A percentile compares a stretch with the other conserved stretches of the same genome.
These are phyloP conservation scores for Euphorbia peplus DNA, from an alignment of 345 rosid species.

Conservation along the genomic window DNA sequence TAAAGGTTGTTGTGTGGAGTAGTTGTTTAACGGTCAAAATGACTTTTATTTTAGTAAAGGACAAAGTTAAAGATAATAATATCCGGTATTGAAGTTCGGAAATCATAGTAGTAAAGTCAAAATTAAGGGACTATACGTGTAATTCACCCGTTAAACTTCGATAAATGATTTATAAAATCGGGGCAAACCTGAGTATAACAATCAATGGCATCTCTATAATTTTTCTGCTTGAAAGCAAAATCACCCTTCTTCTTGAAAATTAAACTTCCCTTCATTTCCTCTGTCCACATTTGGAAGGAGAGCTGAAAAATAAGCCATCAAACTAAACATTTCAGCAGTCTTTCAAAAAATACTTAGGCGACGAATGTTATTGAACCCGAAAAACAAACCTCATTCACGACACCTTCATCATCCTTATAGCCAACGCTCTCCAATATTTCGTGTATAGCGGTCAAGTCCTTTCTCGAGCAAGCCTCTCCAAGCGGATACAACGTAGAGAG, in stretches of 20 bases:
- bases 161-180: background rate
- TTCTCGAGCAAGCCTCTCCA: slow-evolving; percentile 96
- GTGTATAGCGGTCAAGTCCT: slow-evolving; percentile 74
- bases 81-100: too few species aligned
- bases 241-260: slow-evolving; percentile 89
- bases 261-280: slow-evolving; percentile 87
- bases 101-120: too few species aligned
- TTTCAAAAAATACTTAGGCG: background rate
- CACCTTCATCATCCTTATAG: slow-evolving; percentile 90
- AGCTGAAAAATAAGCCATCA: slow-evolving; percentile 46
- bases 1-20: too few species aligned
- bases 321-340: background rate
- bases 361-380: background rate
- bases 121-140: too few species aligned
- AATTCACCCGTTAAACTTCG: too few species aligned
- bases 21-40: too few species aligned
- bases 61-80: too few species aligned
- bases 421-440: slow-evolving; percentile 71
- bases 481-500: slow-evolving; percentile 56
- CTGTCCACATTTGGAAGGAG: slow-evolving; percentile 97
- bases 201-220: slow-evolving; percentile 60
- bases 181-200: slow-evolving; percentile 69
- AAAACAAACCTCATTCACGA: slow-evolving; percentile 66
- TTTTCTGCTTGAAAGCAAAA: slow-evolving; percentile 76
- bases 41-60: too few species aligned